Evolutionary conservation across 2,329 filamentous ascomycete genomes (phyloP).

Genomic region (Aspergillus hiratsukae): DNA sequence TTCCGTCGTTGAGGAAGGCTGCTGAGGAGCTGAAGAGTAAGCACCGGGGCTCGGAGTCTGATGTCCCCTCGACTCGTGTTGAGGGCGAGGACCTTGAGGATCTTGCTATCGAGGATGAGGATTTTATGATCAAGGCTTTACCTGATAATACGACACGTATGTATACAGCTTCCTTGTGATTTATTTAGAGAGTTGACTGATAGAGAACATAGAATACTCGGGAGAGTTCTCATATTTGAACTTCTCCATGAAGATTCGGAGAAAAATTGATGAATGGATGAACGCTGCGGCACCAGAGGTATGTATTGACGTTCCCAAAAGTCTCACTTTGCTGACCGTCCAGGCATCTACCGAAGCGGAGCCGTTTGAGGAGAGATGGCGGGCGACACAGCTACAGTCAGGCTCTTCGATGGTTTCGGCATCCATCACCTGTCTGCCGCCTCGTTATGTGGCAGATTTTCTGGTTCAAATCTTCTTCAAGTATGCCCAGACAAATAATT

Average conservation of each 20-base stretch:
- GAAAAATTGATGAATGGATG: constrained; percentile 43
- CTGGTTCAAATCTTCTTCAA: constrained; percentile 42
- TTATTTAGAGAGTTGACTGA: background rate
- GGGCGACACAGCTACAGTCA: constrained; percentile 39
- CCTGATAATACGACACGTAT: constrained; percentile 38
- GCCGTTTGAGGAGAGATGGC: constrained; percentile 40
- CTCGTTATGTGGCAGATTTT: constrained; percentile 42
- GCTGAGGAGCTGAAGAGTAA: constrained; percentile 42
- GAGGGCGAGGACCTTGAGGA: constrained; percentile 37
- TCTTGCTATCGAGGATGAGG: constrained; percentile 39
- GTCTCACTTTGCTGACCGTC: constrained; percentile 5
- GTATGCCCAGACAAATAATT: constrained; percentile 42
- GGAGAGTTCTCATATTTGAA: constrained; percentile 44
- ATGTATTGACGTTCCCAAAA: constrained; percentile 1
- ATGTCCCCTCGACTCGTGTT: constrained; percentile 24
- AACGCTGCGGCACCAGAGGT: constrained; percentile 35
- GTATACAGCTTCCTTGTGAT: constrained; percentile 9
- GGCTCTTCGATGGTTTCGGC: constrained; percentile 34
- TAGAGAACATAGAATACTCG: constrained; percentile 34
- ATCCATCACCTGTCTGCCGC: constrained; percentile 38
- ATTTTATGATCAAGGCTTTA: constrained; percentile 38
- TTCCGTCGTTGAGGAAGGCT: constrained; percentile 40
- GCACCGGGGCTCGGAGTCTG: constrained; percentile 29
- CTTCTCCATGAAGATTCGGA: constrained; percentile 41
- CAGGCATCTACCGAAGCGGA: constrained; percentile 35